These are phyloP conservation scores for Podospora conica DNA, from an alignment of 495 filamentous ascomycete genomes.

Conservation along the genomic window DNA sequence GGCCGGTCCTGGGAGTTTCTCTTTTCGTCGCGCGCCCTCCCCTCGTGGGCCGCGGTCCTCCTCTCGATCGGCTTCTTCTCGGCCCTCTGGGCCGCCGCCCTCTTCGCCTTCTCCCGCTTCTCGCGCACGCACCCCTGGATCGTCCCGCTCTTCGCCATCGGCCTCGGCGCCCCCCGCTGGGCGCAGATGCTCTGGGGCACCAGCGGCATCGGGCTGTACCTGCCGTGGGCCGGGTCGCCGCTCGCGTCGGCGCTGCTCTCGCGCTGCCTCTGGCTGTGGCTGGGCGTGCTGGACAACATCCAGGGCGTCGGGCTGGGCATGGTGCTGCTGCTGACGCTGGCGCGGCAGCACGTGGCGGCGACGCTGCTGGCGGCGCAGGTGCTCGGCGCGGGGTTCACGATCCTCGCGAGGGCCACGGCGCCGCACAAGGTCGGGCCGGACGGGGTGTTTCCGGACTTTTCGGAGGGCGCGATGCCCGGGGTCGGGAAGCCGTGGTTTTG, in stretches of 20 bases:
- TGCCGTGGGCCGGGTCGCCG: conserved; percentile 52
- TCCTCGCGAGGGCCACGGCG: conserved; percentile 41
- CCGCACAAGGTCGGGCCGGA: conserved; percentile 52
- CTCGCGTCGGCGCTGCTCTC: conserved; percentile 47
- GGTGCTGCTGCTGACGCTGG: conserved; percentile 58
- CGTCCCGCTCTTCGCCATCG: conserved; percentile 60
- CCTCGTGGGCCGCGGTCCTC: conserved; percentile 46
- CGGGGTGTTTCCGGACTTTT: conserved; percentile 54
- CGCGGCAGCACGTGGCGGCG: conserved; percentile 52
- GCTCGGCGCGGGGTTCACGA: conserved; percentile 37
- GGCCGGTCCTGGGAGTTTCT: conserved; percentile 60
- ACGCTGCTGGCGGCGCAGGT: conserved; percentile 52
- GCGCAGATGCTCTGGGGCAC: conserved; percentile 60
- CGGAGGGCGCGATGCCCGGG: conserved; percentile 21
- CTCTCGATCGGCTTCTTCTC: conserved; percentile 56
- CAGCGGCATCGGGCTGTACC: conserved; percentile 50
- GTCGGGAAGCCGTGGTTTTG: conserved; percentile 58
- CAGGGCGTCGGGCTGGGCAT: conserved; percentile 60
- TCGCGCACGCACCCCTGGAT: conserved; percentile 61
- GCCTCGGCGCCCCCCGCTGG: conserved; percentile 58
- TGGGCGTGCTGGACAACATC: conserved; percentile 56
- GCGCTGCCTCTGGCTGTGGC: conserved; percentile 57
- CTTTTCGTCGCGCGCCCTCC: conserved; percentile 47
- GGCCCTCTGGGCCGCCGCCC: conserved; percentile 46
- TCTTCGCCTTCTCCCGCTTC: conserved; percentile 43